Percentiles rank a stretch among this genome's conserved stretches.
Evolutionary conservation across 208 protist genomes (phyloP).

Genomic region (Acanthamoeba sp.): DNA sequence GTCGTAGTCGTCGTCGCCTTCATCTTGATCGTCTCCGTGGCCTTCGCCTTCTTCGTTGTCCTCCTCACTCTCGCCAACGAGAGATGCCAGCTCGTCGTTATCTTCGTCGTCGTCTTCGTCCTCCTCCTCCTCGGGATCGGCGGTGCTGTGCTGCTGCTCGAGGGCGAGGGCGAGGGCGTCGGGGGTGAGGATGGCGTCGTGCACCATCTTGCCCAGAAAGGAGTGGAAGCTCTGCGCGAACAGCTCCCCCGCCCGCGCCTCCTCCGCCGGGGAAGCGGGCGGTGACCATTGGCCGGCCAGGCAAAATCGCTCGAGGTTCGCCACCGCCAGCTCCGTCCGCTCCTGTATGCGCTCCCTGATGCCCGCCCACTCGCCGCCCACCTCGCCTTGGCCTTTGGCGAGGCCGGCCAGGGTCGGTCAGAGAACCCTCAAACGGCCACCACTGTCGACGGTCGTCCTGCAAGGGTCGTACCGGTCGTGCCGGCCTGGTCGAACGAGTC

Average conservation of each 20-base stretch:
- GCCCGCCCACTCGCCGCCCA: neutral
- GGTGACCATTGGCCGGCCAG: neutral
- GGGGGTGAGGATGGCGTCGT: neutral
- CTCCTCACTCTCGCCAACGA: too few species aligned
- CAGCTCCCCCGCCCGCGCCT: neutral
- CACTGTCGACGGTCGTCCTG: too few species aligned
- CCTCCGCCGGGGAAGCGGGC: neutral
- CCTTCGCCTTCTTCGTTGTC: too few species aligned
- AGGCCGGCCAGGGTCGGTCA: neutral
- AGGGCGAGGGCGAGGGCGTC: neutral
- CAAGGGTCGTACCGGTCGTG: neutral
- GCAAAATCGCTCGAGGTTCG: neutral
- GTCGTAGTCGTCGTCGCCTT: neutral
- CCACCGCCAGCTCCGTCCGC: neutral
- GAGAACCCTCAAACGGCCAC: neutral
- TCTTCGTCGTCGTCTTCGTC: neutral
- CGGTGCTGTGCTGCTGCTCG: neutral
- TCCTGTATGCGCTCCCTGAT: neutral
- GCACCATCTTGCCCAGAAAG: conserved; percentile 9
- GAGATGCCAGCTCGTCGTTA: neutral
- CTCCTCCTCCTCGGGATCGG: too few species aligned
- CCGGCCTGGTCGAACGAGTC: neutral
- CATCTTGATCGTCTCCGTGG: neutral
- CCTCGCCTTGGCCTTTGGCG: neutral
- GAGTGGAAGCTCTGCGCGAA: conserved; percentile 2